Percentiles rank a stretch among this genome's conserved stretches.
These are phyloP conservation scores for Kodamaea lidongshanica DNA, from an alignment of 805 yeast species.

Conservation along the genomic window DNA sequence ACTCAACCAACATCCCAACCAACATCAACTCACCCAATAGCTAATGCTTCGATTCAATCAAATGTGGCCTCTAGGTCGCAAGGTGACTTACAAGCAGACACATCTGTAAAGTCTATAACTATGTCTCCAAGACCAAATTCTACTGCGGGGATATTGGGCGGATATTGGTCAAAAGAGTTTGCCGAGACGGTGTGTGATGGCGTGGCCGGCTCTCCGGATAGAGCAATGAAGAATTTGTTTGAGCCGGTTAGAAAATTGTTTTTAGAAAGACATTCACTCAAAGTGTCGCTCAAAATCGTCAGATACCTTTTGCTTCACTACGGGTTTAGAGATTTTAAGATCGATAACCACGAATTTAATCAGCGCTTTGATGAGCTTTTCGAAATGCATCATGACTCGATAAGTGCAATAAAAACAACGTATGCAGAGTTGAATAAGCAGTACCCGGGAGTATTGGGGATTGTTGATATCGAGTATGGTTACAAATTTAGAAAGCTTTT, in stretches of 20 bases:
- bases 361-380: conserved; percentile 11
- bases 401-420: conserved; percentile 3
- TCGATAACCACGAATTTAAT: conserved; percentile 7
- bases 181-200: conserved; percentile 10
- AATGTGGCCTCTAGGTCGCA: no score
- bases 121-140: no score
- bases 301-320: conserved; percentile 16
- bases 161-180: conserved; percentile 16
- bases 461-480: conserved; percentile 7
- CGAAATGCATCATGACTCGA: neutral
- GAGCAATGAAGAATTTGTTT: conserved; percentile 7
- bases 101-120: no score
- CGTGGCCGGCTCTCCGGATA: neutral
- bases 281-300: conserved; percentile 8
- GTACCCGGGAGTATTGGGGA: conserved; percentile 2
- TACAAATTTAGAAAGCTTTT: conserved; percentile 13
- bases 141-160: conserved; percentile 13
- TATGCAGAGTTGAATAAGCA: conserved; percentile 1
- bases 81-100: no score
- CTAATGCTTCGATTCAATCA: no score
- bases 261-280: conserved; percentile 8
- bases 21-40: no score
- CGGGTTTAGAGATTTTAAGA: conserved; percentile 10
- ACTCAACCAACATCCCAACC: no score
- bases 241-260: conserved; percentile 11